Conservation (phyloP, 2,329 filamentous ascomycete genomes). For the Exophiala oligosperma region DNA sequence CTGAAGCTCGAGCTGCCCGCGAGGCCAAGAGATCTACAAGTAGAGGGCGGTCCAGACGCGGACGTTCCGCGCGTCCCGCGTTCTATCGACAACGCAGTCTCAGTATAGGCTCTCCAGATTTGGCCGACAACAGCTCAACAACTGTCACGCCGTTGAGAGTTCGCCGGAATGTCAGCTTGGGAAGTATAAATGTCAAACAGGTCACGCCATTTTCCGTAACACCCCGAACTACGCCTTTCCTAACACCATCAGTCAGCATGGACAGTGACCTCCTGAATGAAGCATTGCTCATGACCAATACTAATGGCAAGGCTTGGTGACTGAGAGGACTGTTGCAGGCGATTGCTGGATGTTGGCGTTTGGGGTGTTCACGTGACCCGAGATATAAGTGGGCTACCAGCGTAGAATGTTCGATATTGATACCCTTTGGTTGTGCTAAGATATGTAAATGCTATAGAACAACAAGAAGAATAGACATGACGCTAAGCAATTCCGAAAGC, state of each 20-base stretch:
- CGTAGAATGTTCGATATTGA: slow-evolving; percentile 3
- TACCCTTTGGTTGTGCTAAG: slow-evolving; percentile 8
- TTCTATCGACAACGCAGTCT: slow-evolving; percentile 23
- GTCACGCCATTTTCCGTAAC: slow-evolving; percentile 7
- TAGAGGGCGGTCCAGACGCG: slow-evolving; percentile 15
- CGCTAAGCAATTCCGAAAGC: neutral
- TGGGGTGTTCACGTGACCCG: slow-evolving; percentile 5
- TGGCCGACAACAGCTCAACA: slow-evolving; percentile 4
- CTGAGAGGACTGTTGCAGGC: neutral
- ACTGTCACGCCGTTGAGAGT: slow-evolving; percentile 8
- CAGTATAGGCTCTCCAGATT: slow-evolving; percentile 17
- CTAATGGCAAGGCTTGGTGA: neutral
- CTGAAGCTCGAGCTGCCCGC: slow-evolving; percentile 24
- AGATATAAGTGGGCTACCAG: neutral
- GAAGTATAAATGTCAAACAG: slow-evolving; percentile 17
- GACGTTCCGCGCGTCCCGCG: slow-evolving; percentile 19
- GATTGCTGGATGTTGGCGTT: neutral
- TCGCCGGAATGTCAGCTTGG: slow-evolving; percentile 23
- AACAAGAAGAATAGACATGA: neutral
- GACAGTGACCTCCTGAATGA: slow-evolving; percentile 16
- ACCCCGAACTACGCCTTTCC: slow-evolving; percentile 15
- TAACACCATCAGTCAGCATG: slow-evolving; percentile 16
- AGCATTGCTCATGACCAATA: slow-evolving; percentile 16
- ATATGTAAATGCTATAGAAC: slow-evolving; percentile 10
- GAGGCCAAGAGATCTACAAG: slow-evolving; percentile 18